Evolutionary conservation across 495 filamentous ascomycete species (phyloP).

Genomic region (Lasiosphaeria hispida): DNA sequence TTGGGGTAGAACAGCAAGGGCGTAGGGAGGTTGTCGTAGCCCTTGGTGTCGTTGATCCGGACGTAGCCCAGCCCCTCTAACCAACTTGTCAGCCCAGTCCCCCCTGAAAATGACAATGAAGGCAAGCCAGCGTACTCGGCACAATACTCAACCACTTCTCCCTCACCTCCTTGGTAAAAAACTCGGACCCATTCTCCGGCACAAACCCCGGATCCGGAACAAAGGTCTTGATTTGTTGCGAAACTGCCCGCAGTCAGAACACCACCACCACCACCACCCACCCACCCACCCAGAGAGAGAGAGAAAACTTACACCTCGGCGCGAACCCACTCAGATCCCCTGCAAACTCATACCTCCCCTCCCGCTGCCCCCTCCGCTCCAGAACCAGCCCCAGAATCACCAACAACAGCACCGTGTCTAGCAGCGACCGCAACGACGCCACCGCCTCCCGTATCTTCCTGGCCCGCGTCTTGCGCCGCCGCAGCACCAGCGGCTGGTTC

Average conservation of each 20-base stretch:
- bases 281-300: background rate
- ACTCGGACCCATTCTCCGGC: slow-evolving; percentile 43
- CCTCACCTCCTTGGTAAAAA: slow-evolving; percentile 38
- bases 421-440: slow-evolving; percentile 25
- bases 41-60: slow-evolving; percentile 32
- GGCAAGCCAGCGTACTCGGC: slow-evolving; percentile 32
- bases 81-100: background rate
- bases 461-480: background rate
- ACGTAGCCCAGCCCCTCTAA: slow-evolving; percentile 45
- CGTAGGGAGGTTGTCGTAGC: slow-evolving; percentile 40
- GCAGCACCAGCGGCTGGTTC: background rate
- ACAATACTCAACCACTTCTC: slow-evolving; percentile 43
- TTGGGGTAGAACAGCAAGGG: slow-evolving; percentile 32
- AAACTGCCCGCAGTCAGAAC: slow-evolving; percentile 25
- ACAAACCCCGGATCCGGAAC: slow-evolving; percentile 38
- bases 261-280: background rate
- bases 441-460: background rate
- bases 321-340: slow-evolving; percentile 41
- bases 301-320: slow-evolving; percentile 26
- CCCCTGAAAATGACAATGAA: background rate
- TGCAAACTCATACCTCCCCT: slow-evolving; percentile 27
- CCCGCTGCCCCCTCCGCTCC: slow-evolving; percentile 22
- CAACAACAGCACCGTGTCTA: slow-evolving; percentile 36
- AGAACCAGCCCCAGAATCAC: slow-evolving; percentile 34
- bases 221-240: slow-evolving; percentile 45